Percentiles rank a stretch among this genome's conserved stretches.
phyloP scores from a whole-genome alignment of 208 protist species.

The Acanthamoeba lenticulata region DNA sequence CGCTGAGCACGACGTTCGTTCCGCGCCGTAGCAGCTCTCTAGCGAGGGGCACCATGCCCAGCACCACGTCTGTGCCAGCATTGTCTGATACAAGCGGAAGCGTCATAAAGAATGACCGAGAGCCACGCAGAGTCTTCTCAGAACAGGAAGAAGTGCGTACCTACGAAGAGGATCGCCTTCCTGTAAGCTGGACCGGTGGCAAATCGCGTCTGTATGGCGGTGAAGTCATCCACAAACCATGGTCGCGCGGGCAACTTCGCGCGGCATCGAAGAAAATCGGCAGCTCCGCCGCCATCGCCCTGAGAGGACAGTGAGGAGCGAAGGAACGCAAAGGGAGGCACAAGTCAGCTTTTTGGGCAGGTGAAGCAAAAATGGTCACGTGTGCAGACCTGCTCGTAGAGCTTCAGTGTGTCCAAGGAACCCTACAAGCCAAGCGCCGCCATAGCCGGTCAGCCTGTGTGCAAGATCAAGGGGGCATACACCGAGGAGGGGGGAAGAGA shows the following conservation, averaged over 20 bases:
- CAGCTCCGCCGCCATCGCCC: background rate
- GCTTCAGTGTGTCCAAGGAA: background rate
- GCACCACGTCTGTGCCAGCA: background rate
- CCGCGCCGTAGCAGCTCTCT: background rate
- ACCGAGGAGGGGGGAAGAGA: background rate
- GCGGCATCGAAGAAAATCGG: background rate
- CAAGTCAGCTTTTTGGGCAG: background rate
- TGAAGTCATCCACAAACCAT: background rate
- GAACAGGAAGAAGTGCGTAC: background rate
- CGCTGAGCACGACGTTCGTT: background rate
- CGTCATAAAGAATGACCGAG: too few relatives aligned
- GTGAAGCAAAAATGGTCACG: background rate
- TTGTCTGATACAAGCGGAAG: background rate
- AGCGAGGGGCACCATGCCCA: constrained; percentile 11
- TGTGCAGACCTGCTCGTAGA: background rate
- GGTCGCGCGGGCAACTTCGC: background rate
- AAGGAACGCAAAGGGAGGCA: background rate
- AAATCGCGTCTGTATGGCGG: background rate
- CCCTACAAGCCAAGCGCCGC: background rate
- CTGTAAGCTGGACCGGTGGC: background rate
- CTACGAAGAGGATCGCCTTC: background rate
- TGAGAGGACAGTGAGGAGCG: background rate
- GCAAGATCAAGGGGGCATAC: background rate
- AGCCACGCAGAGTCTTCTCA: too few relatives aligned
- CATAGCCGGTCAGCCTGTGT: background rate